A percentile compares a stretch with the other conserved stretches of the same genome.
These are phyloP conservation scores for Hymenoscyphus fraxineus DNA, from an alignment of 2,329 filamentous ascomycete species.

Conservation along the genomic window DNA sequence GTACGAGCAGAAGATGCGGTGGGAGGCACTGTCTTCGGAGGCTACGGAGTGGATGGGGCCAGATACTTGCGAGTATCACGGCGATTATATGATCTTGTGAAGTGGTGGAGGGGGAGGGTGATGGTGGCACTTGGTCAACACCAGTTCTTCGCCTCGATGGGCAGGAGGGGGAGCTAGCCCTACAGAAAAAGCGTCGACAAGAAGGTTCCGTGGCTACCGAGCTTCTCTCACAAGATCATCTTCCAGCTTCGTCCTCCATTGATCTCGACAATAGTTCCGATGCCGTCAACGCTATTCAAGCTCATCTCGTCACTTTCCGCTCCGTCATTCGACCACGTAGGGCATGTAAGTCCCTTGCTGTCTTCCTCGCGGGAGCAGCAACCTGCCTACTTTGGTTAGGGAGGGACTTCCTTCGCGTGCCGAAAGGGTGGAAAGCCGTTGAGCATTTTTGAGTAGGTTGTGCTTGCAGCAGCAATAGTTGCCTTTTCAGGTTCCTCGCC, in stretches of 20 bases:
- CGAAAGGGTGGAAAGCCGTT: neutral
- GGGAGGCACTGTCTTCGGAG: no score
- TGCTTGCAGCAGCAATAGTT: neutral
- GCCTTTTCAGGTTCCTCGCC: neutral
- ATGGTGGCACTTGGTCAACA: neutral
- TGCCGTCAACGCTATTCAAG: neutral
- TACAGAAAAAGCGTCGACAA: neutral
- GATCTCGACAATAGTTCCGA: neutral
- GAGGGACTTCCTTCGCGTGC: neutral
- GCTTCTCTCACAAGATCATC: neutral
- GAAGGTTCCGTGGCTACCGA: neutral
- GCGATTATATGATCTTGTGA: neutral
- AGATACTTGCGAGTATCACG: no score
- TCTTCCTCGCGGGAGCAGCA: conserved; percentile 2
- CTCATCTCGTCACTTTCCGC: neutral
- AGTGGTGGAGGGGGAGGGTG: neutral
- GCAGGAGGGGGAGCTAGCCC: neutral
- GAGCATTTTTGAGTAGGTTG: neutral
- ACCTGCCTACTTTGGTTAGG: neutral
- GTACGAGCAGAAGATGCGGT: no score
- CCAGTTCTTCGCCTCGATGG: neutral
- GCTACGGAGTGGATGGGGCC: no score
- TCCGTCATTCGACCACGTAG: neutral
- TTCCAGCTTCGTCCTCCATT: neutral
- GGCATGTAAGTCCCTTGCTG: neutral